Conservation (phyloP, 495 filamentous ascomycete genomes). For the Xylaria sp. region DNA sequence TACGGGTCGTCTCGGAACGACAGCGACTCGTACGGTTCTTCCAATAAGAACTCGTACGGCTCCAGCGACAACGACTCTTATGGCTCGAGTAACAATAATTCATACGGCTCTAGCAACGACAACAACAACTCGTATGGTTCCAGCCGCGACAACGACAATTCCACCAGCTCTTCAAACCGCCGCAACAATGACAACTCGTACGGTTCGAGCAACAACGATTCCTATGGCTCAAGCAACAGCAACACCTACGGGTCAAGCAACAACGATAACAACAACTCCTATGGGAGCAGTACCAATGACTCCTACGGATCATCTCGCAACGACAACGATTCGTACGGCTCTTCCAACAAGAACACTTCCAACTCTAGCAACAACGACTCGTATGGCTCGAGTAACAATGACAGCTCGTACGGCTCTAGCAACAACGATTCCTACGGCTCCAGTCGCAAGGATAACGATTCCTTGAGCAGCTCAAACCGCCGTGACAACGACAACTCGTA, state of each 20-base stretch:
- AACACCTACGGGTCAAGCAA: constrained; percentile 26
- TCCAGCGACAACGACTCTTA: constrained; percentile 42
- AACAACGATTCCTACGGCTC: constrained; percentile 16
- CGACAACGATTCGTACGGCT: constrained; percentile 30
- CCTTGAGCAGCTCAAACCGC: constrained; percentile 20
- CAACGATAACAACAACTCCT: constrained; percentile 27
- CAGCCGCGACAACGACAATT: constrained; percentile 16
- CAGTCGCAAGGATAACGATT: constrained; percentile 14
- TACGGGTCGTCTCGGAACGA: constrained; percentile 29
- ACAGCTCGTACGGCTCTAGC: constrained; percentile 29
- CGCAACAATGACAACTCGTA: constrained; percentile 17
- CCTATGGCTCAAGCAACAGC: constrained; percentile 30
- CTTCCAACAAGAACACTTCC: constrained; percentile 31
- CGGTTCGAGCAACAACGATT: constrained; percentile 18
- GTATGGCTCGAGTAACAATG: constrained; percentile 30
- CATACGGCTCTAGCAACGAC: constrained; percentile 26
- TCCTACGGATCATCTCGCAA: constrained; percentile 26
- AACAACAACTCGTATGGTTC: constrained; percentile 22
- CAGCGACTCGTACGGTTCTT: constrained; percentile 27
- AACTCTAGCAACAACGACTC: constrained; percentile 41
- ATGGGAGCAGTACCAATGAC: constrained; percentile 33
- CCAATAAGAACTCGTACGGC: constrained; percentile 33
- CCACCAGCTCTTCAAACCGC: constrained; percentile 22
- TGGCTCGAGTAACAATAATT: constrained; percentile 30
- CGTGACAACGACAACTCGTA: constrained; percentile 10